Percentiles rank a stretch among this genome's conserved stretches.
These are phyloP conservation scores for Agaricus subrufescens DNA, from an alignment of 768 basidiomycete species.

Conservation along the genomic window DNA sequence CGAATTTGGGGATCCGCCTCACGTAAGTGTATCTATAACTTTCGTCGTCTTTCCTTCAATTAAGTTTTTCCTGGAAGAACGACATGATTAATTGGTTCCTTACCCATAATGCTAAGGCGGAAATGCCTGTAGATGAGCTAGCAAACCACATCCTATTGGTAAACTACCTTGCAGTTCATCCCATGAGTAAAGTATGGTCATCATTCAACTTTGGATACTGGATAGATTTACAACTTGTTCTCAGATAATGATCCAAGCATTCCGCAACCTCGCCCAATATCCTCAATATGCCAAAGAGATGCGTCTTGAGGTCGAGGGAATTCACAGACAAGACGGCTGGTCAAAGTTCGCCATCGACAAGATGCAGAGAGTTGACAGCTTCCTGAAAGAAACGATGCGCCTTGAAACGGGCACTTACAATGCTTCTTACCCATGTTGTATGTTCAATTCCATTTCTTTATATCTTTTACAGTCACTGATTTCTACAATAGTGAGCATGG, in stretches of 20 bases:
- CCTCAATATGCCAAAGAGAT: conserved; percentile 23
- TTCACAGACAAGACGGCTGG: conserved; percentile 24
- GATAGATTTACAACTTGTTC: background rate
- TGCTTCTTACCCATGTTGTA: conserved; percentile 8
- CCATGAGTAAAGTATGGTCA: conserved; percentile 17
- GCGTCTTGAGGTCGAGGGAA: conserved; percentile 28
- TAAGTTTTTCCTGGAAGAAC: background rate
- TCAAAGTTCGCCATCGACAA: conserved; percentile 24
- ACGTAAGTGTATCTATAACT: background rate
- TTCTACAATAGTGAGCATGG: background rate
- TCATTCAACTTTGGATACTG: conserved; percentile 14
- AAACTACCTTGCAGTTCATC: conserved; percentile 3
- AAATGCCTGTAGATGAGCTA: conserved; percentile 6
- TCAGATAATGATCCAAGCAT: conserved; percentile 27
- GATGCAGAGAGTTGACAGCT: conserved; percentile 41
- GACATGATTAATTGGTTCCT: conserved; percentile 10
- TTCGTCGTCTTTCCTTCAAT: background rate
- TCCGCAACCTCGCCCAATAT: conserved; percentile 29
- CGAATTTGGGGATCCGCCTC: background rate
- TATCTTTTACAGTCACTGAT: background rate
- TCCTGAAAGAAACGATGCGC: conserved; percentile 40
- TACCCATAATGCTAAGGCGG: background rate
- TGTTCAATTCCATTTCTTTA: background rate
- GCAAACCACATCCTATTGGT: conserved; percentile 1
- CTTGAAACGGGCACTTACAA: conserved; percentile 21